Percentiles rank a stretch among this genome's conserved stretches.
phyloP scores from a whole-genome alignment of 2,329 filamentous ascomycete genomes.

The Venturiaceae sp. region DNA sequence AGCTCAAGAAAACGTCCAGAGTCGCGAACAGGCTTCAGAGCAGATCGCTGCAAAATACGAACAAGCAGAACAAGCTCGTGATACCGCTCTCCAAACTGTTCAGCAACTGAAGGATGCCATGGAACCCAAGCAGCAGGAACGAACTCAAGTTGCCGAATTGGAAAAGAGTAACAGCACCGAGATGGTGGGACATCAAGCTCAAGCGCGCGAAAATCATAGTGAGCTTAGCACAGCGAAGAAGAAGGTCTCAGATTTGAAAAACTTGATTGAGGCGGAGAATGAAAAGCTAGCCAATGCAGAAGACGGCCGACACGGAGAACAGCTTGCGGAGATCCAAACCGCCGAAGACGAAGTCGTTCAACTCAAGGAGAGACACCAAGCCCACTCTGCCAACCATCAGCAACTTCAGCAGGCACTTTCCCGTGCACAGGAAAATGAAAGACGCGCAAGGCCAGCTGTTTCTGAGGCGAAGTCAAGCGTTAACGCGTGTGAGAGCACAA shows the following conservation, averaged over 20 bases:
- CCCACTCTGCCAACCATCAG: constrained; percentile 27
- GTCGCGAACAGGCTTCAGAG: background rate
- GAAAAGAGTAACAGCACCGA: constrained; percentile 30
- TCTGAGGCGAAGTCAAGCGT: background rate
- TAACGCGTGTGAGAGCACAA: background rate
- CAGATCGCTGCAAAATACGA: background rate
- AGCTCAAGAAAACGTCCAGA: background rate
- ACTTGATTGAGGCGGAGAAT: constrained; percentile 39
- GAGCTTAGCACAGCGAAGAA: constrained; percentile 35
- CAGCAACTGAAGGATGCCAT: background rate
- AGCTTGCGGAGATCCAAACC: constrained; percentile 48
- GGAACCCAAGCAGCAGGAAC: background rate
- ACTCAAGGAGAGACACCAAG: constrained; percentile 31
- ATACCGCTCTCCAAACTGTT: background rate
- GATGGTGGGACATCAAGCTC: background rate
- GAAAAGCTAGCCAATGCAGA: constrained; percentile 33
- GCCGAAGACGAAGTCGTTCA: constrained; percentile 42
- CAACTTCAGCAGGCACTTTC: constrained; percentile 22
- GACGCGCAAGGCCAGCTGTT: background rate
- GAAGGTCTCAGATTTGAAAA: constrained; percentile 20
- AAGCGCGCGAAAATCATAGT: constrained; percentile 30
- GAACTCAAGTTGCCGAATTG: constrained; percentile 32
- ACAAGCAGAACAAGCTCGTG: background rate
- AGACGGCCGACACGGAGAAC: constrained; percentile 58
- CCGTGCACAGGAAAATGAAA: background rate